Base-by-base conservation (phyloP, 2,329 filamentous ascomycete genomes). In the Trichoderma sp. region DNA sequence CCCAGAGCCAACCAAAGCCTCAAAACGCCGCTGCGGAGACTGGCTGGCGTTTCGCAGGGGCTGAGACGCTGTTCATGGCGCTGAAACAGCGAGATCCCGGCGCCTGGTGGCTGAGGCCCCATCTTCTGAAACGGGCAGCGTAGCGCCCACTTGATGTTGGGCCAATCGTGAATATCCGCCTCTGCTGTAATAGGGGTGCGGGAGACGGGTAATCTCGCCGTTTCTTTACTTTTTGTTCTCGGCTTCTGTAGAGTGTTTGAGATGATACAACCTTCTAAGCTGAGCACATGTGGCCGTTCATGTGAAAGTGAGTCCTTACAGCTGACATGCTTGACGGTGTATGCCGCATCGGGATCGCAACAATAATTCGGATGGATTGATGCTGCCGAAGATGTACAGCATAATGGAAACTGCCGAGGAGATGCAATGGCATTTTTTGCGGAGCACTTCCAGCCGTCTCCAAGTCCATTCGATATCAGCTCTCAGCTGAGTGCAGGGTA, bases 111-210 rank as follows among this genome's bases (percentile, higher is more conserved):
- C 30, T 55, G 51, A 8, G 2, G 39, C 61, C 39, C 54, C 39
- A 43, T 51, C 54, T 49, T 66, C 54, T 66, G 64, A 66, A 66
- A 66, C 64, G 4, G 39, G 64, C 64, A 66, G 46, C 64, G 64
- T 66, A 56, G 63, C 63, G 63, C 52, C 63, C 51, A 66, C 63
- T 66, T 58, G n/a, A n/a, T n/a, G n/a, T n/a, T n/a, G 52, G 26
- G 28, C 14, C 18, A 46, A 39, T 49, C 30, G 28, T 21, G 14
- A n/a, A 43, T 55, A 39, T 21, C 37, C 32, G n/a, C 30, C 59
- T 24, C 59, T 34, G 55, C 59, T 24, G 46, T 34, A 64, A 54
- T 64, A 4, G 24, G 54, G 26, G 26, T 26, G 51, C 21, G 26
- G 51, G 26, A 54, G 24, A 16, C n/a, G n/a, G 21, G 46, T 13